phyloP scores from a whole-genome alignment of 108 stramenopile genomes.

The Pseudonitzschia delicatissima region DNA sequence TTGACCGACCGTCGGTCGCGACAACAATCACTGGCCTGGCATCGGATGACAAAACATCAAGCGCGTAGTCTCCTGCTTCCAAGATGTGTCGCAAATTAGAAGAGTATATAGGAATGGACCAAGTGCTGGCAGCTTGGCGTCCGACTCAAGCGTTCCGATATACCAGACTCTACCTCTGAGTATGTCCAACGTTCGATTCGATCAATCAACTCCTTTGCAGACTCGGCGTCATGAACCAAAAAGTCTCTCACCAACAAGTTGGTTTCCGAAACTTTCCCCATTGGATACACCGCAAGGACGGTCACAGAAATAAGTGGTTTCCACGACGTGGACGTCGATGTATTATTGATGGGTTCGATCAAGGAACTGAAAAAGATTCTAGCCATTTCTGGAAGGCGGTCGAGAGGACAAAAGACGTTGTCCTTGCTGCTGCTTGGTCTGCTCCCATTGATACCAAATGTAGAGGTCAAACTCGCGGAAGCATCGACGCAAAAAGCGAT shows the following conservation, averaged over 20 bases:
- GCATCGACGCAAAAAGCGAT: constrained; percentile 85
- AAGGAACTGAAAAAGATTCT: constrained; percentile 57
- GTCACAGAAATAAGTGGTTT: constrained; percentile 62
- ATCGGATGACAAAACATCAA: constrained; percentile 58
- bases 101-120: constrained; percentile 40
- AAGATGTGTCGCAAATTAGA: constrained; percentile 68
- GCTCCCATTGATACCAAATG: constrained; percentile 40
- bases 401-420: constrained; percentile 48
- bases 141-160: constrained; percentile 53
- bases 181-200: constrained; percentile 69
- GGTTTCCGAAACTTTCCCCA: constrained; percentile 47
- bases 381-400: constrained; percentile 61
- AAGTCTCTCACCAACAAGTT: constrained; percentile 72
- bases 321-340: constrained; percentile 37
- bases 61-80: constrained; percentile 70
- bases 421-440: constrained; percentile 10
- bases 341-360: constrained; percentile 49
- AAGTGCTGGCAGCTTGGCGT: constrained; percentile 25
- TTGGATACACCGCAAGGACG: constrained; percentile 74
- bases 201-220: constrained; percentile 45
- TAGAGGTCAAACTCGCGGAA: constrained; percentile 65
- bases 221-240: constrained; percentile 50
- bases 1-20: constrained; percentile 67
- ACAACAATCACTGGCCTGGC: constrained; percentile 67
- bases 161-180: constrained; percentile 61